Conservation (phyloP, 768 basidiomycete genomes). For the Coprinopsis marcescibilis region DNA sequence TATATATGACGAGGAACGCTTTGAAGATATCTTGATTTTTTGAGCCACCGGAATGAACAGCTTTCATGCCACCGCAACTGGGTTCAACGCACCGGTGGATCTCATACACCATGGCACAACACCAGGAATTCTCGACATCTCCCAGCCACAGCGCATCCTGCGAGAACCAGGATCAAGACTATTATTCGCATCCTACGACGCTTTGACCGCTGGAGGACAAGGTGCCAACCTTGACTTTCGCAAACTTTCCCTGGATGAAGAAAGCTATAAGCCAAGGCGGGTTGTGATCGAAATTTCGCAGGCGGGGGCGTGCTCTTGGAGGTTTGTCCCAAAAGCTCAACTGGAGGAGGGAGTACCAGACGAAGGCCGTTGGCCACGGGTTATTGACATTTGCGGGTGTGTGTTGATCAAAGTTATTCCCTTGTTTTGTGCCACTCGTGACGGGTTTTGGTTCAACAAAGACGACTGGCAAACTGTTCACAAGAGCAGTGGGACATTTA, state of each 20-base stretch:
- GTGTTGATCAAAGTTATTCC: constrained; percentile 17
- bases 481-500: constrained; percentile 87
- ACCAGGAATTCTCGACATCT: constrained; percentile 63
- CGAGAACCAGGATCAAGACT: constrained; percentile 52
- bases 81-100: constrained; percentile 2
- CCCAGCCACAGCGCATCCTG: constrained; percentile 58
- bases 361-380: constrained; percentile 68
- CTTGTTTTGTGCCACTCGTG: constrained; percentile 1
- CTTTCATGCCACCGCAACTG: no score
- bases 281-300: constrained; percentile 66
- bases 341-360: constrained; percentile 50
- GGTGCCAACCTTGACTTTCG: constrained; percentile 28
- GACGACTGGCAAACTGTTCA: constrained; percentile 44
- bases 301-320: constrained; percentile 56
- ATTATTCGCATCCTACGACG: constrained; percentile 74
- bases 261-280: constrained; percentile 52
- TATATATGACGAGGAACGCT: no score
- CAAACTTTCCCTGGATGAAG: constrained; percentile 38
- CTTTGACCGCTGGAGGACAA: constrained; percentile 49
- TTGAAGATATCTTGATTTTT: no score
- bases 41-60: no score
- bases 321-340: constrained; percentile 71
- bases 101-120: constrained; percentile 28
- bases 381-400: constrained; percentile 66
- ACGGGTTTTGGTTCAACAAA: constrained; percentile 16